A percentile compares a stretch with the other conserved stretches of the same genome.
These are phyloP conservation scores for Colletotrichum brevisporum DNA, from an alignment of 2,329 filamentous ascomycete genomes.

Conservation along the genomic window DNA sequence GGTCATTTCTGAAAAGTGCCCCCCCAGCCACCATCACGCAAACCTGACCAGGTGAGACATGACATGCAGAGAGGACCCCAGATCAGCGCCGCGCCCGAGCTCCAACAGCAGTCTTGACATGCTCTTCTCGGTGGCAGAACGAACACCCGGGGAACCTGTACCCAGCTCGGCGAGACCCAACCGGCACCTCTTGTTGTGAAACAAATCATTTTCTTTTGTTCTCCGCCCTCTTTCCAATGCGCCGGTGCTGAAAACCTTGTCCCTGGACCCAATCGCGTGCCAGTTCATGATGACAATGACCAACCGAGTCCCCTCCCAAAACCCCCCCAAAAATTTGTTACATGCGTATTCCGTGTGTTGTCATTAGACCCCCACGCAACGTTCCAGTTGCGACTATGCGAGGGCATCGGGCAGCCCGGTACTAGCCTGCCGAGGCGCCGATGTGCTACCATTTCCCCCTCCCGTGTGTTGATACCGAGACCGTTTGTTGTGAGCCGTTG, in stretches of 20 bases:
- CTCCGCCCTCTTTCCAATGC: slow-evolving; percentile 36
- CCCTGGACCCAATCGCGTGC: slow-evolving; percentile 30
- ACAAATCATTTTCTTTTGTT: slow-evolving; percentile 40
- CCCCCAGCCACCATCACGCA: slow-evolving; percentile 18
- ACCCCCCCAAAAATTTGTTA: slow-evolving; percentile 30
- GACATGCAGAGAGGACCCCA: slow-evolving; percentile 19
- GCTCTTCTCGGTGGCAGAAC: background rate
- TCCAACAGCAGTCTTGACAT: background rate
- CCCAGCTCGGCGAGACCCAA: slow-evolving; percentile 22
- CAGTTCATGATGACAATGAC: slow-evolving; percentile 33
- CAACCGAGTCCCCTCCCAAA: slow-evolving; percentile 22
- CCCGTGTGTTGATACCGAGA: slow-evolving; percentile 2
- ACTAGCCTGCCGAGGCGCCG: slow-evolving; percentile 27
- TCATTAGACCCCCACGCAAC: slow-evolving; percentile 34
- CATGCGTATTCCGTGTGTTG: slow-evolving; percentile 35
- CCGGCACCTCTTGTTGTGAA: slow-evolving; percentile 28
- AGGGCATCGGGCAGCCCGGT: slow-evolving; percentile 11
- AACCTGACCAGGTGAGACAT: slow-evolving; percentile 17
- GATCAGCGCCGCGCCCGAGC: background rate
- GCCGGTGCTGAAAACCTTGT: slow-evolving; percentile 37
- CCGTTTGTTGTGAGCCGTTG: slow-evolving; percentile 17
- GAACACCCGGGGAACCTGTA: background rate
- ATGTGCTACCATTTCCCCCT: slow-evolving; percentile 17
- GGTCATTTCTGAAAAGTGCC: background rate
- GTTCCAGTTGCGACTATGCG: slow-evolving; percentile 28